Base-by-base conservation (phyloP, 2,329 filamentous ascomycete genomes). In the Pseudogymnoascus pannorum region DNA sequence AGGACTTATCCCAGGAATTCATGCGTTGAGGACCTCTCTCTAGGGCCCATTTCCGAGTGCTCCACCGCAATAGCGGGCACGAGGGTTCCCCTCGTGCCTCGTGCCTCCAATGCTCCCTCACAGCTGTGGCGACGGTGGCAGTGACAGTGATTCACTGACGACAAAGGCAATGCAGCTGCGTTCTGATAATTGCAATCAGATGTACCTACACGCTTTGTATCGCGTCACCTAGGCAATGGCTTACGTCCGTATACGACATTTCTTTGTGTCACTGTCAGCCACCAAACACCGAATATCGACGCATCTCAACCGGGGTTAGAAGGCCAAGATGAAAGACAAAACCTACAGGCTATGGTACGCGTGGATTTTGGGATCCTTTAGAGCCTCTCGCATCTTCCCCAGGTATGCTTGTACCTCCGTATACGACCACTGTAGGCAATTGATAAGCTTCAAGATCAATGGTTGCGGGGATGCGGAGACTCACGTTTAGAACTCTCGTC, bases 401-500 rank as follows among this genome's bases (percentile, higher is more conserved):
- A 67, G 58, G 48, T 62, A 31, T 18, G 60, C 59, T n/a, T 65
- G 51, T 12, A 63, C 62, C 26, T 65, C 64, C n/a, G 35, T 59
- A 57, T 58, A 60, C 14, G 57, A 38, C 64, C 64, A 65, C 64
- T 65, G 31, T 12, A 44, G 11, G 12, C n/a, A 11, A 16, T 7
- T 1, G n/a, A 33, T 60, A 12, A 63, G 42, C 35, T 35, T 42
- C 11, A 6, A 16, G n/a, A n/a, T 38, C 29, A 0, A 24, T 7
- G 2, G 18, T 6, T 5, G 11, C 6, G 9, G 26, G 11, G 18
- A n/a, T 38, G 35, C 14, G n/a, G 24, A 20, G 16, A 59, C 62
- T 58, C 26, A 70, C 69, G 40, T 58, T 64, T 60, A 68, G 35
- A 4, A 66, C 60, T 61, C 62, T 68, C 1, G 68, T 70, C n/a